phyloP scores from a whole-genome alignment of 23 red algal genomes.

The Gracilaria domingensis region DNA sequence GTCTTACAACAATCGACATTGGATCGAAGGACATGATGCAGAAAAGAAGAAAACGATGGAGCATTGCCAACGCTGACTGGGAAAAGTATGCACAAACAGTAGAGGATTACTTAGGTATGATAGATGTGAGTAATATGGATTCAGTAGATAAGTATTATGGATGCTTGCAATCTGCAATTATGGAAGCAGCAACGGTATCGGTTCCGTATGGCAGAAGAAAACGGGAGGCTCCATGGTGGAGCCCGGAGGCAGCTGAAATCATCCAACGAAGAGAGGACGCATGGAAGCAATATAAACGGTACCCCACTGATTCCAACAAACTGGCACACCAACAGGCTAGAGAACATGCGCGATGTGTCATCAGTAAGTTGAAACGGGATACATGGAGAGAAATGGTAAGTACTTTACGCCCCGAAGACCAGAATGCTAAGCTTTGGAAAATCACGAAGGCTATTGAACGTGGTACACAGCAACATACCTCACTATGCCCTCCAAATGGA shows the following conservation, averaged over 20 bases:
- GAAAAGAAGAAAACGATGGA: neutral
- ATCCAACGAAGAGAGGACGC: neutral
- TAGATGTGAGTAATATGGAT: neutral
- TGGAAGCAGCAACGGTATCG: neutral
- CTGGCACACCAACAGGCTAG: neutral
- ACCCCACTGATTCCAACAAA: neutral
- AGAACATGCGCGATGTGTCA: neutral
- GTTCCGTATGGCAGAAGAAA: neutral
- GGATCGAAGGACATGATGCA: neutral
- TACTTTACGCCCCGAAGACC: neutral
- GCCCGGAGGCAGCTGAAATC: neutral
- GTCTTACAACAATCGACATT: neutral
- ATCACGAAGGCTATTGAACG: neutral
- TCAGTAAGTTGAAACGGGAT: neutral
- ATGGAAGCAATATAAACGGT: neutral
- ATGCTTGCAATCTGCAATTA: neutral
- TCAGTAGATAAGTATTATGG: neutral
- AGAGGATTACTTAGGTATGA: neutral
- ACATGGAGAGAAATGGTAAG: neutral
- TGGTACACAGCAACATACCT: neutral
- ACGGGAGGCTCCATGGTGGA: slow-evolving; percentile 1
- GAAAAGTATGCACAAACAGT: neutral
- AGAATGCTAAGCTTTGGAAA: slow-evolving; percentile 1
- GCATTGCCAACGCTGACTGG: neutral
- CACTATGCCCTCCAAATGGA: neutral